These are phyloP conservation scores for Zasmidium citrigriseum DNA, from an alignment of 2,329 filamentous ascomycete species.

Conservation along the genomic window DNA sequence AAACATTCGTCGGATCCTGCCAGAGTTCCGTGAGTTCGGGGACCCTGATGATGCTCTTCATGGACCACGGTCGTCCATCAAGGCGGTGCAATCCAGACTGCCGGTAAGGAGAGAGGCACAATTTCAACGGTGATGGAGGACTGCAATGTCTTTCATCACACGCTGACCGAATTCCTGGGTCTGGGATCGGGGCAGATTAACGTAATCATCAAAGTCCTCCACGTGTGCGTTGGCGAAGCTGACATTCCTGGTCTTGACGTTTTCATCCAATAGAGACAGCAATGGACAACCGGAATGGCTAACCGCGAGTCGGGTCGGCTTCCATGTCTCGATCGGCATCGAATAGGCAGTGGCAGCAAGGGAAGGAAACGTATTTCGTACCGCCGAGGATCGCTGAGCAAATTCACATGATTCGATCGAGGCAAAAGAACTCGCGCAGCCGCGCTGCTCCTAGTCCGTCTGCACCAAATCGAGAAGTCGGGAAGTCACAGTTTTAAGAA, in stretches of 20 bases:
- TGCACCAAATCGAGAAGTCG: background rate
- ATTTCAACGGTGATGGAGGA: constrained; percentile 1
- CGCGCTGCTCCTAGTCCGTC: background rate
- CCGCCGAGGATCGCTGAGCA: background rate
- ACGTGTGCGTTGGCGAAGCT: background rate
- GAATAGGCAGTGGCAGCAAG: background rate
- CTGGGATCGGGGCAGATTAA: background rate
- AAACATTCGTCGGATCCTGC: background rate
- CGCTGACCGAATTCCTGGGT: background rate
- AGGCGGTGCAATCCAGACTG: background rate
- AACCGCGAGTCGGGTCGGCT: background rate
- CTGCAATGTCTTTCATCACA: background rate
- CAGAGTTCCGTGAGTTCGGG: background rate
- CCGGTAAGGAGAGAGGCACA: background rate
- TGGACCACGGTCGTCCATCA: background rate
- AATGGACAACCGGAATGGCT: constrained; percentile 6
- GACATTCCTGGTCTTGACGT: background rate
- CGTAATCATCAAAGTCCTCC: background rate
- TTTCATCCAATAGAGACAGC: background rate
- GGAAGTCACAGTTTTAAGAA: background rate
- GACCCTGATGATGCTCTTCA: background rate
- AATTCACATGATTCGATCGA: background rate
- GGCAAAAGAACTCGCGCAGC: background rate
- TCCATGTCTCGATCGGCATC: background rate
- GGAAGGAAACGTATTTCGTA: background rate